Base-by-base conservation (phyloP, 163 green algal genomes). In the Prototheca wickerhamii region DNA sequence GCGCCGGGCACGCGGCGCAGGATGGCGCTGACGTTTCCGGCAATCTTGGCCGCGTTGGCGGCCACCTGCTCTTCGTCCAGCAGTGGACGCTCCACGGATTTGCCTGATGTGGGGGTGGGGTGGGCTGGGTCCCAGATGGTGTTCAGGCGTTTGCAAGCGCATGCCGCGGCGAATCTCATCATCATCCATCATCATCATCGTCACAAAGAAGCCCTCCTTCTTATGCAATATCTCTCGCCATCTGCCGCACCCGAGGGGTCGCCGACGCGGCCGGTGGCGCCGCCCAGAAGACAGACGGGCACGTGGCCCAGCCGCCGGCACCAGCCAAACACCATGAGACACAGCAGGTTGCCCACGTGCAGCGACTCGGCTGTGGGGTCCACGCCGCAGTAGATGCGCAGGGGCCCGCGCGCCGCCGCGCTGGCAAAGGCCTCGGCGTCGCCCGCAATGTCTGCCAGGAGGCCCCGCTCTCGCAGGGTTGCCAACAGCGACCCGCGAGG, bases 261-360 rank as follows among this genome's bases (percentile, higher is more conserved):
- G 0, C 94, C 93, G 4, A 99, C 87, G 2, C 88, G 78, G 3
- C 85, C 93, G 4, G 94, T 99, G 20, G 94, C 94, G 18, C 93
- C 92, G 1, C 93, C 91, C 37, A 96, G 60, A 54, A 98, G 76
- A 2, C 82, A 88, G 4, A 97, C 79, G 0, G 89, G 82, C 2
- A 59, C 59, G 78, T 97, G 92, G 18, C 90, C 90, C 70, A 82
- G 93, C 2, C 82, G 68, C 67, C 92, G 86, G 73, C 97, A 97
- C 93, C 93, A 98, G 0, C 84, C 73, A 31, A 98, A 84, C 52
- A 98, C 91, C 21, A 99, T 83, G 78, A 99, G 95, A 52, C 92
- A 90, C 32, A 99, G 82, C 42, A 99, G 80, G 82, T 98, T 96
- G 31, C 94, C 92, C 31, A 88, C 71, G 73, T 98, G 92, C 63